These are phyloP conservation scores for Blumeria graminis DNA, from an alignment of 2,329 filamentous ascomycete species.

Conservation along the genomic window DNA sequence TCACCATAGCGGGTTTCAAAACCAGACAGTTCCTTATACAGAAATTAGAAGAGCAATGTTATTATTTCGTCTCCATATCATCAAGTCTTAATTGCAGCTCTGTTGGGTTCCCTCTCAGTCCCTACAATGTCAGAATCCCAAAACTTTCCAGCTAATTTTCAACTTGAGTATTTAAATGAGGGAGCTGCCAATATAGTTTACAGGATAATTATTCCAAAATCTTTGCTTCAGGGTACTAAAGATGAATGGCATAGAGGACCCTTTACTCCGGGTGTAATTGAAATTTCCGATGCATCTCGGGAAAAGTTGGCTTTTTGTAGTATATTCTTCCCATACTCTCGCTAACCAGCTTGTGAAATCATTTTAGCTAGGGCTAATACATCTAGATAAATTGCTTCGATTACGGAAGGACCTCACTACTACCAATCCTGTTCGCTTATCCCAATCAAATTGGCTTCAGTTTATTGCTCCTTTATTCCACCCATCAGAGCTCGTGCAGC, in stretches of 20 bases:
- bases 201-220: constrained; percentile 21
- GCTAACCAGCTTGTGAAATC: neutral
- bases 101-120: neutral
- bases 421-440: constrained; percentile 20
- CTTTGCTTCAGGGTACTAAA: constrained; percentile 4
- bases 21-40: too few species aligned
- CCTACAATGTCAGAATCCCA: constrained; percentile 1
- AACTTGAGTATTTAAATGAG: constrained; percentile 28
- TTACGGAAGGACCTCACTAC: constrained; percentile 31
- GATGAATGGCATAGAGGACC: too few species aligned
- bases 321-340: too few species aligned
- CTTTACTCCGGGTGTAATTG: neutral
- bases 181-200: constrained; percentile 61
- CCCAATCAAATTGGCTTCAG: constrained; percentile 23
- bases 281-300: neutral
- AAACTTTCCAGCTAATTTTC: constrained; percentile 2
- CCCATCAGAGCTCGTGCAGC: constrained; percentile 27
- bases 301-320: too few species aligned
- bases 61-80: neutral
- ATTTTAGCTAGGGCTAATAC: constrained; percentile 3
- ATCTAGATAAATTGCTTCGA: constrained; percentile 29
- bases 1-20: too few species aligned
- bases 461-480: constrained; percentile 31
- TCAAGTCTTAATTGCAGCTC: neutral
- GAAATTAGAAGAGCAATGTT: too few species aligned